A percentile compares a stretch with the other conserved stretches of the same genome.
These are phyloP conservation scores for Phytophthora pini DNA, from an alignment of 352 stramenopile species.

Conservation along the genomic window DNA sequence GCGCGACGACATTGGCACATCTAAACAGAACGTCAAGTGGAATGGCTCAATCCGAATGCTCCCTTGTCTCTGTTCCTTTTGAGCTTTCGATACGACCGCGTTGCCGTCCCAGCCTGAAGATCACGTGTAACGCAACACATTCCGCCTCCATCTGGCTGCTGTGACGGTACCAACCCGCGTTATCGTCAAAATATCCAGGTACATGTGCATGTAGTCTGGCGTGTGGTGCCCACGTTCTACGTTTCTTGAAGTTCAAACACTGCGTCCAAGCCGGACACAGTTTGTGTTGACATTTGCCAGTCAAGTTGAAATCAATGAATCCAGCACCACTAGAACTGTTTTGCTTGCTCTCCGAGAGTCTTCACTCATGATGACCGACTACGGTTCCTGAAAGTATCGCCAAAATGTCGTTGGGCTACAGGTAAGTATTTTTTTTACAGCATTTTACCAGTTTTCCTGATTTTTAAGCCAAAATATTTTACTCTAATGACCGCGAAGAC, in stretches of 20 bases:
- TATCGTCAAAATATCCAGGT: neutral
- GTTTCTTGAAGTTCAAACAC: neutral
- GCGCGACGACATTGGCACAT: neutral
- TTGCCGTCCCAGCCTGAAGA: neutral
- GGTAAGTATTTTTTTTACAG: too few relatives aligned
- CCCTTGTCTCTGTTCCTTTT: neutral
- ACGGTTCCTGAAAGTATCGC: too few relatives aligned
- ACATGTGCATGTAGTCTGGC: neutral
- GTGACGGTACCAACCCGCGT: neutral
- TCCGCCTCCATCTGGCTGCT: neutral
- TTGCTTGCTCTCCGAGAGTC: too few relatives aligned
- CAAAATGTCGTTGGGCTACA: too few relatives aligned
- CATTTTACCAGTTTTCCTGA: neutral
- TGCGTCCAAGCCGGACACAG: too few relatives aligned
- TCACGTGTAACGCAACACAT: neutral
- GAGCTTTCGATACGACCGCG: neutral
- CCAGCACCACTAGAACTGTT: too few relatives aligned
- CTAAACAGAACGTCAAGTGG: neutral
- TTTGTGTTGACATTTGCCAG: too few relatives aligned
- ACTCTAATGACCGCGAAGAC: neutral
- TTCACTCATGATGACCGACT: too few relatives aligned
- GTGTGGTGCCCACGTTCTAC: neutral
- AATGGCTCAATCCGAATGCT: slow-evolving; percentile 1
- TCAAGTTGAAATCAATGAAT: too few relatives aligned
- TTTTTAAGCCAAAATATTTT: too few relatives aligned